A percentile compares a stretch with the other conserved stretches of the same genome.
Conservation (phyloP, 2,329 filamentous ascomycete species). For the Diaporthe amygdali region DNA sequence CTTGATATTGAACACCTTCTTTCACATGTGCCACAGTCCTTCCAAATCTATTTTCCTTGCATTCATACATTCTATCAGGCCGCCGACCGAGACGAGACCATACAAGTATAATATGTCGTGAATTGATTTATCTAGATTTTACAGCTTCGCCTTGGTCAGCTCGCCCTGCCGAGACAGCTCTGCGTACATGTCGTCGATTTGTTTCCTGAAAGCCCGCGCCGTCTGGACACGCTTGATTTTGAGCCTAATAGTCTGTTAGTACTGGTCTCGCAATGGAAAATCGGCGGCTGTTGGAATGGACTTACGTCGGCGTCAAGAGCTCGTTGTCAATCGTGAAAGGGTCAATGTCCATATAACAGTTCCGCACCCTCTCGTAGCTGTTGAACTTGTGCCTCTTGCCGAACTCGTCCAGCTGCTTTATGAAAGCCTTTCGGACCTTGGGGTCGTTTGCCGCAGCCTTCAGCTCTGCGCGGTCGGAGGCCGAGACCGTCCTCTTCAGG, state of each 20-base stretch:
- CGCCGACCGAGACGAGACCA: neutral
- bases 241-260: conserved; percentile 45
- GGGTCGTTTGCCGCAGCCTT: conserved; percentile 70
- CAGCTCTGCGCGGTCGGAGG: conserved; percentile 70
- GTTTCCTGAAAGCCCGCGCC: conserved; percentile 54
- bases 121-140: conserved; percentile 14
- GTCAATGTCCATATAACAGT: conserved; percentile 77
- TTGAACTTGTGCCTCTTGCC: conserved; percentile 88
- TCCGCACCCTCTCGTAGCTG: conserved; percentile 83
- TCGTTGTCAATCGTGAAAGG: conserved; percentile 95
- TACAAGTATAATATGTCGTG: neutral
- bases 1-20: neutral
- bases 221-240: conserved; percentile 66
- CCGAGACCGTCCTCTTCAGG: conserved; percentile 68
- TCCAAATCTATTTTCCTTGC: neutral
- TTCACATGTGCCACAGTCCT: neutral
- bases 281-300: conserved; percentile 31
- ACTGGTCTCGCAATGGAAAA: neutral
- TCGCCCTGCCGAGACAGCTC: conserved; percentile 51
- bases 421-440: conserved; percentile 74
- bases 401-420: conserved; percentile 80
- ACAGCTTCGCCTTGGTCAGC: conserved; percentile 51
- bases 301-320: conserved; percentile 85
- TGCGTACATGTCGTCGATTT: conserved; percentile 63
- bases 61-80: neutral